These are phyloP conservation scores for Lentithecium fluviatile DNA, from an alignment of 495 filamentous ascomycete species.

Conservation along the genomic window DNA sequence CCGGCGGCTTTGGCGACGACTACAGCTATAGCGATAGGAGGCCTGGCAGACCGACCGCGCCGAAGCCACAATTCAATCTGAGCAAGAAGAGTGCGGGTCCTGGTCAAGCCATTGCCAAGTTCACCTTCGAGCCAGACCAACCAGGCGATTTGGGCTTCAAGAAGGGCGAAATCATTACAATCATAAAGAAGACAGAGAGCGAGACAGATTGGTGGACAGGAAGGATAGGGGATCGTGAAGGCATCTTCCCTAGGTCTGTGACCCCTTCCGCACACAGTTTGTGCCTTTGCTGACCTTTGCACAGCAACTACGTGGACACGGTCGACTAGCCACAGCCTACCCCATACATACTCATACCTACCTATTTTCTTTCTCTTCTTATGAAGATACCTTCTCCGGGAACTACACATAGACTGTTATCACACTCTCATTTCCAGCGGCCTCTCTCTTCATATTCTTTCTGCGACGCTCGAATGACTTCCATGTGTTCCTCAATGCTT, in stretches of 20 bases:
- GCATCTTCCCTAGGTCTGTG: slow-evolving; percentile 58
- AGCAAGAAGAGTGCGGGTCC: slow-evolving; percentile 61
- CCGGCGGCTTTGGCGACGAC: slow-evolving; percentile 27
- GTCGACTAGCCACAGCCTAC: background rate
- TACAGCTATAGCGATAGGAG: slow-evolving; percentile 55
- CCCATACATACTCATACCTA: background rate
- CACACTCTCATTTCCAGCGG: too few relatives aligned
- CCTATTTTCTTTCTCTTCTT: background rate
- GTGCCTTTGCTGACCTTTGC: background rate
- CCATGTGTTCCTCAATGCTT: background rate
- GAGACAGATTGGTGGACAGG: slow-evolving; percentile 89
- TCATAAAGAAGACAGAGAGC: slow-evolving; percentile 91
- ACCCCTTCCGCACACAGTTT: background rate
- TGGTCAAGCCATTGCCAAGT: slow-evolving; percentile 86
- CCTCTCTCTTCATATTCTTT: too few relatives aligned
- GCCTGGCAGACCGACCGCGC: slow-evolving; percentile 68
- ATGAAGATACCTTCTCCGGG: slow-evolving; percentile 1
- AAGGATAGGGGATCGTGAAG: slow-evolving; percentile 61
- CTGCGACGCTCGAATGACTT: too few relatives aligned
- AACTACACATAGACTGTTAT: slow-evolving; percentile 4
- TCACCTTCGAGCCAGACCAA: slow-evolving; percentile 91
- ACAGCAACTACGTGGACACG: slow-evolving; percentile 34
- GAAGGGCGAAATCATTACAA: slow-evolving; percentile 97
- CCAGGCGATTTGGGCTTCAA: slow-evolving; percentile 91
- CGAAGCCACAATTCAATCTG: slow-evolving; percentile 76